Base-by-base conservation (phyloP, 345 rosid genomes). In the Cardamine resedifolia region DNA sequence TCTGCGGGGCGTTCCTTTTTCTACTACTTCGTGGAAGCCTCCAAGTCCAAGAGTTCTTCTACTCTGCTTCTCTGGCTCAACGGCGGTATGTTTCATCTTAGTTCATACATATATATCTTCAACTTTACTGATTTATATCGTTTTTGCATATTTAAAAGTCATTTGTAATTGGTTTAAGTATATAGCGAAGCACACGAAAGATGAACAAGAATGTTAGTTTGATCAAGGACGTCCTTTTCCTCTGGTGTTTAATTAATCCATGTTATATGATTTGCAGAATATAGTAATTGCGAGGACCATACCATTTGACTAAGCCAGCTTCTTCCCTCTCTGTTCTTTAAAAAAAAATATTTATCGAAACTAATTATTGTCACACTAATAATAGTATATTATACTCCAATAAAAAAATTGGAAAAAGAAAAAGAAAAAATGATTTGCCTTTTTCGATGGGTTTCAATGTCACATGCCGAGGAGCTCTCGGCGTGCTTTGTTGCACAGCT, bases 41-140 rank as follows among this genome's bases (percentile, higher is more conserved):
- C 79, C 20, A 45, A 77, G 14, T 70, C 78, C 5, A 60, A 55
- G 60, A 76, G 80, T n/a, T 68, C 89, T 27, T 57, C 82, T 73
- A 92, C 98, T 73, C 88, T 92, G 70, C 86, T 92, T 82, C 85
- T 90, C n/a, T 92, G 98, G 98, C 92, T 90, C 20, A 89, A 92
- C 58, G 98, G 98, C 70, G 96, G 96, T 92, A 84, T 16, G 65
- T 45, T 65, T 66, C 67, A 36, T 36, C 27, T 33, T 33, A 33
- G 23, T 19, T 2, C 10, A 31, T 9, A 52, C 33, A 15, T 18
- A 3, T 20, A 47, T 19, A 31, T 31, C 43, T 11, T 38, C 43
- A 38, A 1, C 43, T 38, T 12, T 38, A 38, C n/a, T 38, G n/a
- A 1, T 38, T 38, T 12, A 4, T 38, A 11, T 38, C 1, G 1